Evolutionary conservation across 257 asterid species (phyloP).

Genomic region (Thymus quinquecostatus): DNA sequence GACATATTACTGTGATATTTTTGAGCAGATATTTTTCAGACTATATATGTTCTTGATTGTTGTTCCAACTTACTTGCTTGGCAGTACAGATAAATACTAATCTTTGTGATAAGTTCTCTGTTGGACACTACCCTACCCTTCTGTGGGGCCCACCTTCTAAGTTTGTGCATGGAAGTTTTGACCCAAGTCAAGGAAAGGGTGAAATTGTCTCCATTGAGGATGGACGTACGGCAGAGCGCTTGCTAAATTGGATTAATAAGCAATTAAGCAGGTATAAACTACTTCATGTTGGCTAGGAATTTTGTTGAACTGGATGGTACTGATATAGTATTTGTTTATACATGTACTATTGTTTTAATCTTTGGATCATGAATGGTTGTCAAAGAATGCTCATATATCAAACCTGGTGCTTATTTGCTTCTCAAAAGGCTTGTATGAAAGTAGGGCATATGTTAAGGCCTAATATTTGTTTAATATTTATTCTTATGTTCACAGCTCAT

Average conservation of each 20-base stretch:
- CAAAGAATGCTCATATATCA: background rate
- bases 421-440: background rate
- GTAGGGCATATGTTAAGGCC: constrained; percentile 15
- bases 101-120: constrained; percentile 87
- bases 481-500: constrained; percentile 59
- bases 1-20: background rate
- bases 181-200: constrained; percentile 61
- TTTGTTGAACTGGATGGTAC: constrained; percentile 12
- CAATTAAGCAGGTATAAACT: constrained; percentile 62
- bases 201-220: constrained; percentile 61
- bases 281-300: constrained; percentile 9
- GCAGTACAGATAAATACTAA: constrained; percentile 91
- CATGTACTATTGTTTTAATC: constrained; percentile 4
- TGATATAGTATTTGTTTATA: background rate
- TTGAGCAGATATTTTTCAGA: constrained; percentile 19
- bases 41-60: constrained; percentile 45
- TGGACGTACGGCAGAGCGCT: constrained; percentile 66
- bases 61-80: constrained; percentile 55
- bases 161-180: constrained; percentile 76
- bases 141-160: constrained; percentile 87
- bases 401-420: background rate
- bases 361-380: constrained; percentile 18
- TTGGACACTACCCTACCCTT: constrained; percentile 76
- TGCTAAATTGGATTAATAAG: constrained; percentile 83
- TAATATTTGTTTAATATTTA: constrained; percentile 10